These are phyloP conservation scores for Passalora sequoiae DNA, from an alignment of 2,329 filamentous ascomycete species.

Conservation along the genomic window DNA sequence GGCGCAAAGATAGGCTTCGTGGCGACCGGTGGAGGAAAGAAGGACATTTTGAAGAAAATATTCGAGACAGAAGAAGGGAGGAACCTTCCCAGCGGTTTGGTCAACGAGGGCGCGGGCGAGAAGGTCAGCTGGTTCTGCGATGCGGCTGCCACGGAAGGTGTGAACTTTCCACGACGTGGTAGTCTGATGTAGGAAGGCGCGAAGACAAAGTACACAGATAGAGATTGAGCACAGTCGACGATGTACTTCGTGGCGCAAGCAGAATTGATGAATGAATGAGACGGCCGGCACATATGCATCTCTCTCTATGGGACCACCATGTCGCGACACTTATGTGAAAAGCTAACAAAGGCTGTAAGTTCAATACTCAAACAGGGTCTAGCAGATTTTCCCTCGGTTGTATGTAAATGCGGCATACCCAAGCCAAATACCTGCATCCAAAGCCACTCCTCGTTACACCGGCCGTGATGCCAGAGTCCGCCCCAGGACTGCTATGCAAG, in stretches of 20 bases:
- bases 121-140: constrained; percentile 96
- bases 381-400: too few relatives aligned
- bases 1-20: constrained; percentile 84
- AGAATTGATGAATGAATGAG: background rate
- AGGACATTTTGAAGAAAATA: constrained; percentile 85
- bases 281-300: background rate
- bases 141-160: constrained; percentile 74
- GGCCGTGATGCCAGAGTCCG: constrained; percentile 7
- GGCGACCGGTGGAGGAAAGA: constrained; percentile 83
- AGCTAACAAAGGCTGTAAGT: too few relatives aligned
- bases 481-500: too few relatives aligned
- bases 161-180: constrained; percentile 71
- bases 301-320: too few relatives aligned
- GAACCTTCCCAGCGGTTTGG: constrained; percentile 75
- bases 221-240: constrained; percentile 1
- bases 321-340: too few relatives aligned
- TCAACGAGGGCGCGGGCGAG: constrained; percentile 79
- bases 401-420: too few relatives aligned
- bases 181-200: constrained; percentile 37
- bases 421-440: constrained; percentile 4
- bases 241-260: too few relatives aligned
- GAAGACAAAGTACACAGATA: background rate
- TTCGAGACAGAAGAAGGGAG: constrained; percentile 71
- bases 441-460: constrained; percentile 1
- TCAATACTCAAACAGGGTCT: too few relatives aligned